Evolutionary conservation across 176 grass and related monocot genomes (phyloP), one percentile per base, ranked within the genome.

Genomic region (Rhynchospora tenuis): DNA sequence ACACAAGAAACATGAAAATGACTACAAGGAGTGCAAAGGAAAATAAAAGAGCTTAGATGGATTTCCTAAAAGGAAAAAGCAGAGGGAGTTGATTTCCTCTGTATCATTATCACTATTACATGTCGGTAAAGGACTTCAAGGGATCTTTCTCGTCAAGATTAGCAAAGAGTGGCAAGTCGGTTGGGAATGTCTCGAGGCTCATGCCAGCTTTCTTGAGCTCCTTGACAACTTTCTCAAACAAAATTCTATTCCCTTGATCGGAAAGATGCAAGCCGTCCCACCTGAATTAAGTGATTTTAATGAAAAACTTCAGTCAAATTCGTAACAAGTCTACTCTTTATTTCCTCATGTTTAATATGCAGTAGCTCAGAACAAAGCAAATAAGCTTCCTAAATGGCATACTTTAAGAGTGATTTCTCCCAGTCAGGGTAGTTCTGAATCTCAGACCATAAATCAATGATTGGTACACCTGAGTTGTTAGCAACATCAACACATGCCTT

Each of bases 251-350:
- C 16, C 93, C 93, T 3, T 24, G 27, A 23, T 86, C 46, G 16
- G 90, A 91, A 65, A 96, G 86, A 84, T 95, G 93, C 46, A 95
- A 78, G 12, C 93, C 93, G 55, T 92, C 90, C 85, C 93, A 38
- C 33, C 33, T 38, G 33, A 38, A 38, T 38, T 38, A 38, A 38
- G 1, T 38, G 2, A 38, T 38, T 38, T 38, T 1, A 38, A 38
- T 4, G 33, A 38, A 38, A 38, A 38, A 38, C 33, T 38, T 38
- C 5, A 38, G 33, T 38, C 33, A 1, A 38, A 38, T 38, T 38
- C 5, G 33, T 38, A 2, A 38, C 33, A 0, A 38, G 0, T 38
- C 33, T 38, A 38, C 33, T 38, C 1, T 38, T n/a, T n/a, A n/a
- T n/a, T n/a, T n/a, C n/a, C n/a, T n/a, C n/a, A n/a, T 38, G 33